Conservation (phyloP, 2,329 filamentous ascomycete genomes). For the Ceratocystis albifundus region DNA sequence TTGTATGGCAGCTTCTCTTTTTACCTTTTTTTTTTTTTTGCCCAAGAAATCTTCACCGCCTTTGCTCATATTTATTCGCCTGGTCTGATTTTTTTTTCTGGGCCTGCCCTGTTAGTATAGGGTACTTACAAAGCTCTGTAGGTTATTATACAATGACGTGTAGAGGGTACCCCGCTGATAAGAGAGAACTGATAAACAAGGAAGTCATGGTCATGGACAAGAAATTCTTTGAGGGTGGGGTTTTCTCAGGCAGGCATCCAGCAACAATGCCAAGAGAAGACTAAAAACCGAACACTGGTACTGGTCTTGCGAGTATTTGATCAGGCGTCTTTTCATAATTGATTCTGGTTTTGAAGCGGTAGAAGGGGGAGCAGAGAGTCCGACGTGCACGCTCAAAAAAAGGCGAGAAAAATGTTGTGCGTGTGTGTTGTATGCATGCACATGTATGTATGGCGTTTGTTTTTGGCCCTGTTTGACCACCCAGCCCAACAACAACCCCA, state of each 20-base stretch:
- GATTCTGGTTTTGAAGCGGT: too few relatives aligned
- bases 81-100: too few relatives aligned
- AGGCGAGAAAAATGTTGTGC: too few relatives aligned
- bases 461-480: background rate
- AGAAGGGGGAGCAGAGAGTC: too few relatives aligned
- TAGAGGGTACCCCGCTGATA: conserved; percentile 17
- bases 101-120: background rate
- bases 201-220: too few relatives aligned
- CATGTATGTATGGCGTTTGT: background rate
- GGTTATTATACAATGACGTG: conserved; percentile 1
- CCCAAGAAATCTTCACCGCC: too few relatives aligned
- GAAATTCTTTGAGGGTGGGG: background rate
- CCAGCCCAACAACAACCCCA: background rate
- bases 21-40: background rate
- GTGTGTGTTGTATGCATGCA: background rate
- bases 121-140: background rate
- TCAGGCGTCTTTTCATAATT: too few relatives aligned
- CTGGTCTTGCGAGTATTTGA: too few relatives aligned
- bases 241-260: background rate
- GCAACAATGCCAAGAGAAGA: background rate
- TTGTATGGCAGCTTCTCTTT: background rate
- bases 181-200: conserved; percentile 4
- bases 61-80: too few relatives aligned
- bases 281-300: background rate
- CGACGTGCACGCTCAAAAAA: too few relatives aligned